phyloP scores from a whole-genome alignment of 1,284 basidiomycete species.

The Trichosporon coremiiforme region DNA sequence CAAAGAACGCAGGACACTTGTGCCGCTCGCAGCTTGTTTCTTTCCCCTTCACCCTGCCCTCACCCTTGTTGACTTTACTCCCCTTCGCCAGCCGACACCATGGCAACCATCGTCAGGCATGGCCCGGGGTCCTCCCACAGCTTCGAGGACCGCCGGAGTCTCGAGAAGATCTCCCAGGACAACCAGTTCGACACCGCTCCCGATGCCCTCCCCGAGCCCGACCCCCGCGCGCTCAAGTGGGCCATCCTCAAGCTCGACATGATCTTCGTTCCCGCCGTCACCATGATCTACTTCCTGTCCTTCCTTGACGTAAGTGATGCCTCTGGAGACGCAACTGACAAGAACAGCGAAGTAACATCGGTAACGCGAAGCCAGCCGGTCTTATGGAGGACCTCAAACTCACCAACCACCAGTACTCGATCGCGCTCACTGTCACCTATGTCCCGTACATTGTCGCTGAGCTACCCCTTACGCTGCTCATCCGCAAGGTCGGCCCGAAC shows the following conservation, averaged over 20 bases:
- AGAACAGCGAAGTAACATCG: conserved; percentile 57
- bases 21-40: background rate
- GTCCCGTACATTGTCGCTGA: conserved; percentile 44
- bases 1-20: conserved; percentile 7
- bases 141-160: conserved; percentile 8
- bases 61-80: background rate
- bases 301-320: conserved; percentile 59
- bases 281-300: conserved; percentile 51
- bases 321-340: background rate
- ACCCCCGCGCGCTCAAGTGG: conserved; percentile 19
- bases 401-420: conserved; percentile 39
- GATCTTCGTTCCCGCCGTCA: conserved; percentile 36
- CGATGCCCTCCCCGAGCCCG: conserved; percentile 16
- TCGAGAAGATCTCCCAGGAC: conserved; percentile 10
- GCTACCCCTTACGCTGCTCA: conserved; percentile 39
- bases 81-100: background rate
- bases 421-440: conserved; percentile 42
- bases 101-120: conserved; percentile 14
- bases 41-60: background rate
- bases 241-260: conserved; percentile 39
- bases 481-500: conserved; percentile 39
- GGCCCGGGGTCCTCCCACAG: conserved; percentile 6
- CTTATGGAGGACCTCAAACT: conserved; percentile 56
- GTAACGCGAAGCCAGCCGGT: conserved; percentile 63
- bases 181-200: background rate